Conservation (phyloP, 1,284 basidiomycete genomes). For the Abortiporus biennis region DNA sequence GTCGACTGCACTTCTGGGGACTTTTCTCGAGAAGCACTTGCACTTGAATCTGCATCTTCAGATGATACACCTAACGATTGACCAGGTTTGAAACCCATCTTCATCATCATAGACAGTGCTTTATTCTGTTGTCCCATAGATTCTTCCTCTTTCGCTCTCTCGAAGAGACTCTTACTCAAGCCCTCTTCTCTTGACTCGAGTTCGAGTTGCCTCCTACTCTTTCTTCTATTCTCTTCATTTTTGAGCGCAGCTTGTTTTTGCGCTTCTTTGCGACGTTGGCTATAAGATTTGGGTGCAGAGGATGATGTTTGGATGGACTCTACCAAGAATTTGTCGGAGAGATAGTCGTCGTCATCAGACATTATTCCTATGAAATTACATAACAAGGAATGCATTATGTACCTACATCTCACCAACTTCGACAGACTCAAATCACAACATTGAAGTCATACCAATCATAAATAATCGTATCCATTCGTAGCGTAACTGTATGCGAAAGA, state of each 20-base stretch:
- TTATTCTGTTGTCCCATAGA: constrained; percentile 47
- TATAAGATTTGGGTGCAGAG: constrained; percentile 50
- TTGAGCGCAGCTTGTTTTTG: constrained; percentile 47
- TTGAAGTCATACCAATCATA: constrained; percentile 9
- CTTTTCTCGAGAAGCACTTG: background rate
- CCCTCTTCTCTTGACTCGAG: constrained; percentile 73
- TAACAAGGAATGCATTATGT: too few relatives aligned
- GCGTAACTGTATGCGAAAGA: too few relatives aligned
- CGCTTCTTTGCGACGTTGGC: constrained; percentile 60
- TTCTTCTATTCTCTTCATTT: constrained; percentile 58
- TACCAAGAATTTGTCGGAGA: constrained; percentile 77
- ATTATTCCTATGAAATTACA: constrained; percentile 25
- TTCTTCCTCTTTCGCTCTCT: constrained; percentile 63
- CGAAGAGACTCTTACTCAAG: constrained; percentile 71
- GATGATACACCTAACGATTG: constrained; percentile 59
- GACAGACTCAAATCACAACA: constrained; percentile 4
- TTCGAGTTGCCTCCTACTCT: constrained; percentile 62
- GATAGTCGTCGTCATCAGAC: constrained; percentile 72
- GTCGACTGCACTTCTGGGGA: too few relatives aligned
- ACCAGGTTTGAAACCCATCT: constrained; percentile 84
- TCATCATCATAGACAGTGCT: constrained; percentile 81
- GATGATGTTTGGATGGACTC: constrained; percentile 28
- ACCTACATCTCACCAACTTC: too few relatives aligned
- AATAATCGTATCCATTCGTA: constrained; percentile 9
- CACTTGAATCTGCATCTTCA: constrained; percentile 17